Conservation (phyloP, 179 eudicot species). For the Vitellaria paradoxa region DNA sequence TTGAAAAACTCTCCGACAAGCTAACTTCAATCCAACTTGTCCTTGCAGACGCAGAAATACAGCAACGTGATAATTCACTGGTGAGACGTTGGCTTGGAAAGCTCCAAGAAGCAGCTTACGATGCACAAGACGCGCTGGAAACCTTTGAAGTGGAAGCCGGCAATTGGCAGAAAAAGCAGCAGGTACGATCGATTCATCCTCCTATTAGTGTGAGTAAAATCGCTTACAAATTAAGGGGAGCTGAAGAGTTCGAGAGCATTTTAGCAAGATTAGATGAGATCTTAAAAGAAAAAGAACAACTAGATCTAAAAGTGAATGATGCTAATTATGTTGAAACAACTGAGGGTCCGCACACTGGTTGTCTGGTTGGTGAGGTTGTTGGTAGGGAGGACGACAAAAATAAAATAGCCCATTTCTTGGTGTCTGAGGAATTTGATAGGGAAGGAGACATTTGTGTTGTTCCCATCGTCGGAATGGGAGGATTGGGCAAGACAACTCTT, state of each 20-base stretch:
- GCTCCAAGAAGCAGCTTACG: conserved; percentile 28
- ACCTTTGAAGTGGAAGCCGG: conserved; percentile 22
- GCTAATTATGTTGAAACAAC: not conserved
- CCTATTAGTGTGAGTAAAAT: conserved; percentile 11
- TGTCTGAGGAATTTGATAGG: conserved; percentile 1
- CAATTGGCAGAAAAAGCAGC: conserved; percentile 12
- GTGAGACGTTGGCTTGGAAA: conserved; percentile 25
- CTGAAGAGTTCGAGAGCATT: conserved; percentile 13
- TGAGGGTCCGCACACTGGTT: not conserved
- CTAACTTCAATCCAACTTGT: conserved; percentile 12
- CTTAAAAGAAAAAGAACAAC: conserved; percentile 2
- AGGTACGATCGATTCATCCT: not conserved
- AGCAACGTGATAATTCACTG: not conserved
- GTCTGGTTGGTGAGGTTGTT: conserved; percentile 3
- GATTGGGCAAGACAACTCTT: conserved; percentile 43
- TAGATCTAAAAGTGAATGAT: conserved; percentile 6
- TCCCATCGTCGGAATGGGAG: conserved; percentile 41
- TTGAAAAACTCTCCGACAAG: conserved; percentile 9
- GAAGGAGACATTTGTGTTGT: conserved; percentile 16
- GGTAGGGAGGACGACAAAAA: conserved; percentile 25
- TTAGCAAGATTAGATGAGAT: conserved; percentile 12
- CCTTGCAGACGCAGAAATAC: conserved; percentile 23
- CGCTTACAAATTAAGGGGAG: conserved; percentile 10
- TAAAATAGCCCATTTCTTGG: conserved; percentile 14
- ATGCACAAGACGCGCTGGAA: conserved; percentile 33